Conservation (phyloP, 176 grass and related monocot genomes). For the Elaeis guineensis region DNA sequence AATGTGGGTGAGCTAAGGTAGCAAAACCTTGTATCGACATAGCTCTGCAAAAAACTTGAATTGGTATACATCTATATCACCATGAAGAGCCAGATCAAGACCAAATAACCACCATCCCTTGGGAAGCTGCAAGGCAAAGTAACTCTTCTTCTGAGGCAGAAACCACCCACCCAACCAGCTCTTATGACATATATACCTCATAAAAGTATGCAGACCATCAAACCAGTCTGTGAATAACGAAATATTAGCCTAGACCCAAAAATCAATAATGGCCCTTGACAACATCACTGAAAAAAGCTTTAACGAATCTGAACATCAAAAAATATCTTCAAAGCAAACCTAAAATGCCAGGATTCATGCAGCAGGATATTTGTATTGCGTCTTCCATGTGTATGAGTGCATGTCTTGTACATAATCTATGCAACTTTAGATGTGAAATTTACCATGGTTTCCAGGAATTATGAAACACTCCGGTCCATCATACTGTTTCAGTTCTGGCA, state of each 20-base stretch:
- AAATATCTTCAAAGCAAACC: too few relatives aligned
- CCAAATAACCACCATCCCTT: slow-evolving; percentile 99
- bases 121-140: slow-evolving; percentile 91
- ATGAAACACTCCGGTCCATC: slow-evolving; percentile 84
- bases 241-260: not conserved
- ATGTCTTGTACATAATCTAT: too few relatives aligned
- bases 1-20: too few relatives aligned
- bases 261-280: too few relatives aligned
- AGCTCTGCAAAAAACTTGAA: slow-evolving; percentile 95
- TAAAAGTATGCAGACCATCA: slow-evolving; percentile 95
- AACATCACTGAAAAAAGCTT: too few relatives aligned
- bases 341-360: too few relatives aligned
- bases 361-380: too few relatives aligned
- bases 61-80: slow-evolving; percentile 97
- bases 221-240: slow-evolving; percentile 76
- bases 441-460: slow-evolving; percentile 98
- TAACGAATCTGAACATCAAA: too few relatives aligned
- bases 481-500: slow-evolving; percentile 56
- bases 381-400: too few relatives aligned
- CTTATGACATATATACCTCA: slow-evolving; percentile 92
- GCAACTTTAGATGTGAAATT: not conserved
- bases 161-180: slow-evolving; percentile 99
- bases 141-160: slow-evolving; percentile 94
- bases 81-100: slow-evolving; percentile 93
- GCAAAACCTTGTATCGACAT: slow-evolving; percentile 50